Conservation (phyloP, 495 filamentous ascomycete species). For the Daldinia decipiens region DNA sequence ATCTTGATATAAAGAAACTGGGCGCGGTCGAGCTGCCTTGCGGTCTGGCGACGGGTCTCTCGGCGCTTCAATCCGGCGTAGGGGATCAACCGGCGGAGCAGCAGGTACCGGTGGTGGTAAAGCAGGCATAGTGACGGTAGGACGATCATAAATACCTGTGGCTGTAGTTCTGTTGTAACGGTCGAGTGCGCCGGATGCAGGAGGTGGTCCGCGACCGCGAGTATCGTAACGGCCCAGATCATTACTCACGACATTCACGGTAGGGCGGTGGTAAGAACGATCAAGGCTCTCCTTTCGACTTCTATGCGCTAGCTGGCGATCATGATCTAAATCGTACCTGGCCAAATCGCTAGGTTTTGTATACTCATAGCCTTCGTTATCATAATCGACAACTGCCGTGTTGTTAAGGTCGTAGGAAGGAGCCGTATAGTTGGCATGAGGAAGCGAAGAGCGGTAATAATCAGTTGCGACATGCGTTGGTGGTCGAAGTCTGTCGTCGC, state of each 20-base stretch:
- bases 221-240: slow-evolving; percentile 62
- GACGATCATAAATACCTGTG: slow-evolving; percentile 57
- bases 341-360: slow-evolving; percentile 75
- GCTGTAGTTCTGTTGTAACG: slow-evolving; percentile 58
- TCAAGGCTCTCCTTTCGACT: slow-evolving; percentile 63
- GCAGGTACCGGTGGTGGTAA: slow-evolving; percentile 52
- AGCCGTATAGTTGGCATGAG: slow-evolving; percentile 46
- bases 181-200: slow-evolving; percentile 71
- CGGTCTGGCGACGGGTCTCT: slow-evolving; percentile 49
- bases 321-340: slow-evolving; percentile 68
- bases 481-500: slow-evolving; percentile 51
- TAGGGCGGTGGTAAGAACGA: slow-evolving; percentile 67
- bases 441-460: slow-evolving; percentile 52
- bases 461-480: slow-evolving; percentile 48
- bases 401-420: slow-evolving; percentile 45
- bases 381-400: slow-evolving; percentile 64
- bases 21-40: slow-evolving; percentile 50
- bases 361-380: slow-evolving; percentile 76
- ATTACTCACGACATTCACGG: slow-evolving; percentile 67
- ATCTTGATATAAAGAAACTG: slow-evolving; percentile 62
- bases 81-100: slow-evolving; percentile 47
- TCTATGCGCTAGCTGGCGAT: slow-evolving; percentile 54
- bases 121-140: slow-evolving; percentile 56
- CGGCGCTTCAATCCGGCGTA: slow-evolving; percentile 50
- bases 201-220: slow-evolving; percentile 65